Conservation (phyloP, 345 rosid genomes). For the Eucalyptus erythrocorys region DNA sequence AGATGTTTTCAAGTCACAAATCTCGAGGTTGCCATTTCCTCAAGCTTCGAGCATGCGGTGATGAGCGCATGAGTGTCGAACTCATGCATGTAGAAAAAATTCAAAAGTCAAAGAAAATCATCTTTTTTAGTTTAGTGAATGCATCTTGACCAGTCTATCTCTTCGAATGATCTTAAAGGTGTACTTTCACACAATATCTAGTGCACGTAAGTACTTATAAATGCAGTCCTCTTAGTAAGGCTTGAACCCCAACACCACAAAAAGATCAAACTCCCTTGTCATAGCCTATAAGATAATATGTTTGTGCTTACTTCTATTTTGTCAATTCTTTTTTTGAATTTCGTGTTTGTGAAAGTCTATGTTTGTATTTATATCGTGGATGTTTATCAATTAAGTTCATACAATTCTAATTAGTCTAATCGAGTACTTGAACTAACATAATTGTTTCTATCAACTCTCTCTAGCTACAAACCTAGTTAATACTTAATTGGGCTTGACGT, state of each 20-base stretch:
- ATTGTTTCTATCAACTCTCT: not conserved
- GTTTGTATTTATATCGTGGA: not conserved
- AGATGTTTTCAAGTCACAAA: not conserved
- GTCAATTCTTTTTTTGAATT: not conserved
- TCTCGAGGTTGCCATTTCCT: too few relatives aligned
- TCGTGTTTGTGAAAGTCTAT: not conserved
- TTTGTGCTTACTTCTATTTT: not conserved
- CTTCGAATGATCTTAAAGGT: accelerated
- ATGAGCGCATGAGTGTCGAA: too few relatives aligned
- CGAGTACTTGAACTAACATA: not conserved
- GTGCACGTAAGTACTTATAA: too few relatives aligned
- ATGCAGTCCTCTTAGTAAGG: not conserved
- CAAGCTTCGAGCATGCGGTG: too few relatives aligned
- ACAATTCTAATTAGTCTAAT: not conserved
- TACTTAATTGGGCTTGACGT: too few relatives aligned
- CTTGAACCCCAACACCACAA: not conserved
- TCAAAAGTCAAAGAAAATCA: too few relatives aligned
- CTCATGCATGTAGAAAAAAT: too few relatives aligned
- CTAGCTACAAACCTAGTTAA: too few relatives aligned
- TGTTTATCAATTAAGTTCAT: not conserved
- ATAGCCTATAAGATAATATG: not conserved
- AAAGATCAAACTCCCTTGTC: not conserved
- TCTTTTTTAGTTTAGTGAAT: too few relatives aligned
- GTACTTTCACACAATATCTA: not conserved
- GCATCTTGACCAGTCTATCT: not conserved